A percentile compares a stretch with the other conserved stretches of the same genome.
These are phyloP conservation scores for Fusarium sororula DNA, from an alignment of 2,329 filamentous ascomycete species.

Conservation along the genomic window DNA sequence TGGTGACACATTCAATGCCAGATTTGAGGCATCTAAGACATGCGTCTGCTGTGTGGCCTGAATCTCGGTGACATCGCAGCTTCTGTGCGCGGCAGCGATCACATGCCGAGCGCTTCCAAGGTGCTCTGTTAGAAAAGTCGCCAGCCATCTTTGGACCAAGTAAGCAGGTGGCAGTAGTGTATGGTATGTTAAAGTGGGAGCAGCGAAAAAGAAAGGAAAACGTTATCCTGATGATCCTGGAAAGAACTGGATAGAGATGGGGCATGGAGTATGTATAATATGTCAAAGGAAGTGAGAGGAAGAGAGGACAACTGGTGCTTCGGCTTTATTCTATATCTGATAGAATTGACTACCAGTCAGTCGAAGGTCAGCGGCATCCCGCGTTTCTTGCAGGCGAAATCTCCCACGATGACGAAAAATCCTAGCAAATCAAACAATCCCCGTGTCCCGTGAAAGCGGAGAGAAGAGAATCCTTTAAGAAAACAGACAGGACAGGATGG, in stretches of 20 bases:
- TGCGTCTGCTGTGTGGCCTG: background rate
- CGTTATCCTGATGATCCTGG: background rate
- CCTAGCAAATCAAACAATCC: background rate
- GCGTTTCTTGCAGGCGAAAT: background rate
- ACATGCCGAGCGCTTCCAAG: background rate
- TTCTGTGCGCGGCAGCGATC: background rate
- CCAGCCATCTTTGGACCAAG: background rate
- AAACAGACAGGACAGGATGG: background rate
- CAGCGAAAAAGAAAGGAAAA: background rate
- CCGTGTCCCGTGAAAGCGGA: conserved; percentile 1
- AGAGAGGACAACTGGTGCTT: background rate
- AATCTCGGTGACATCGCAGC: background rate
- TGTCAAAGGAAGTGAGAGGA: background rate
- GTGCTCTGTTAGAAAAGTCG: background rate
- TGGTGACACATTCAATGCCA: background rate
- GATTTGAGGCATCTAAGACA: background rate
- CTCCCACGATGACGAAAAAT: background rate
- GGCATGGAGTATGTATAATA: background rate
- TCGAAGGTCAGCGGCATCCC: background rate
- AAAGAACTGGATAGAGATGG: background rate
- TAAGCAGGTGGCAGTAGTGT: background rate
- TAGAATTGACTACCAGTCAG: background rate
- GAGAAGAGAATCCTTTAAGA: conserved; percentile 44
- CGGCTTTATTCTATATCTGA: background rate
- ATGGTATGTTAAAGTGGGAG: background rate